A percentile compares a stretch with the other conserved stretches of the same genome.
phyloP scores from a whole-genome alignment of 2,329 filamentous ascomycete genomes.

The Clathrospora elynae region DNA sequence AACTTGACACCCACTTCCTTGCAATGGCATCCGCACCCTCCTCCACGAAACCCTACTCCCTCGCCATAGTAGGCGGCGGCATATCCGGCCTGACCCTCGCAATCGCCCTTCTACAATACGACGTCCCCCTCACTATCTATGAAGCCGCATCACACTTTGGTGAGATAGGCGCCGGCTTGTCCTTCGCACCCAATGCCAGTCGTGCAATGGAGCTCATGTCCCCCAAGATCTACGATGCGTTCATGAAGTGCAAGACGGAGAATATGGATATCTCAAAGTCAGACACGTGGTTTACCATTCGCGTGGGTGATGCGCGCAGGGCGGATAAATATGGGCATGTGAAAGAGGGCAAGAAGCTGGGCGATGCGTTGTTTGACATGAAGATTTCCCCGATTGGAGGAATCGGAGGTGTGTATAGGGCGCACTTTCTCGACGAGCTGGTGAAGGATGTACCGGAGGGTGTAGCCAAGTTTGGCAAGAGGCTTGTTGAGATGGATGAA shows the following conservation, averaged over 20 bases:
- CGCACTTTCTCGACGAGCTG: constrained; percentile 58
- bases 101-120: constrained; percentile 56
- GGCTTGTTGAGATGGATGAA: constrained; percentile 36
- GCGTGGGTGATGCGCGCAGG: constrained; percentile 40
- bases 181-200: constrained; percentile 61
- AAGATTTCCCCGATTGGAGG: constrained; percentile 28
- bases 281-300: constrained; percentile 39
- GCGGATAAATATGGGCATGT: constrained; percentile 39
- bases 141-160: constrained; percentile 61
- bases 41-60: constrained; percentile 47
- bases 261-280: constrained; percentile 41
- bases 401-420: constrained; percentile 53
- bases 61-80: constrained; percentile 65
- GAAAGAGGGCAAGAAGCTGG: constrained; percentile 36
- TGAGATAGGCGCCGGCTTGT: constrained; percentile 64
- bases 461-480: constrained; percentile 53
- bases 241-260: constrained; percentile 50
- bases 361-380: constrained; percentile 39
- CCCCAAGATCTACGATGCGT: constrained; percentile 49
- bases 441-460: constrained; percentile 55
- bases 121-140: constrained; percentile 59
- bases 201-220: constrained; percentile 61
- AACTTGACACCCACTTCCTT: background rate
- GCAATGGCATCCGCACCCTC: constrained; percentile 27
- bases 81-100: constrained; percentile 63